Conservation (phyloP, 225 moss, liverwort and hornwort genomes). For the Lunularia cruciata region DNA sequence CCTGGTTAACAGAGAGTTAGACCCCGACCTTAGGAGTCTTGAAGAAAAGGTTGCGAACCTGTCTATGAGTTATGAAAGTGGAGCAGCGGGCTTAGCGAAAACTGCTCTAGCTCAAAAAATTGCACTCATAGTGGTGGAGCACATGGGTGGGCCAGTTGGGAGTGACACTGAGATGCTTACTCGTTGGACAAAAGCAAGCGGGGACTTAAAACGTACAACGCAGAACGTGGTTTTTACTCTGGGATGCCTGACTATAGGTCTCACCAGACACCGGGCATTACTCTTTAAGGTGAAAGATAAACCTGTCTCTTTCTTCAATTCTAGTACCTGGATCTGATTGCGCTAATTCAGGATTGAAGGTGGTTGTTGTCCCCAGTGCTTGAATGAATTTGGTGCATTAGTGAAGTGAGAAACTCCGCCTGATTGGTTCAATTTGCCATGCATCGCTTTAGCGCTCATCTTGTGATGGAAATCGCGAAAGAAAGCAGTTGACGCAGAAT, state of each 20-base stretch:
- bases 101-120: conserved; percentile 31
- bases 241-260: conserved; percentile 38
- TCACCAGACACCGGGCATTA: conserved; percentile 50
- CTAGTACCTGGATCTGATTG: too few relatives aligned
- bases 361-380: too few relatives aligned
- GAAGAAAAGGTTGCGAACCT: conserved; percentile 29
- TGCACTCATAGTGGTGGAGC: conserved; percentile 39
- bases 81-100: conserved; percentile 11
- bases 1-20: conserved; percentile 37
- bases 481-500: too few relatives aligned
- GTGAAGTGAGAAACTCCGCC: too few relatives aligned
- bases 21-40: conserved; percentile 33
- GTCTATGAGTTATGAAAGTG: conserved; percentile 1
- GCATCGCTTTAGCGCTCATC: too few relatives aligned
- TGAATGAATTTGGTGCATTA: too few relatives aligned
- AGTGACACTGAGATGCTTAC: conserved; percentile 38
- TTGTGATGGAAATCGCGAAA: too few relatives aligned
- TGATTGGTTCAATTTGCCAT: too few relatives aligned
- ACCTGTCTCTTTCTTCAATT: too few relatives aligned
- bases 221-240: conserved; percentile 36
- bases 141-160: conserved; percentile 47
- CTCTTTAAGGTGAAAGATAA: conserved; percentile 42
- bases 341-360: too few relatives aligned
- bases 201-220: conserved; percentile 22
- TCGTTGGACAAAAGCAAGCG: conserved; percentile 34